Evolutionary conservation across 1,284 basidiomycete species (phyloP).

Genomic region (Porodaedalea pini): DNA sequence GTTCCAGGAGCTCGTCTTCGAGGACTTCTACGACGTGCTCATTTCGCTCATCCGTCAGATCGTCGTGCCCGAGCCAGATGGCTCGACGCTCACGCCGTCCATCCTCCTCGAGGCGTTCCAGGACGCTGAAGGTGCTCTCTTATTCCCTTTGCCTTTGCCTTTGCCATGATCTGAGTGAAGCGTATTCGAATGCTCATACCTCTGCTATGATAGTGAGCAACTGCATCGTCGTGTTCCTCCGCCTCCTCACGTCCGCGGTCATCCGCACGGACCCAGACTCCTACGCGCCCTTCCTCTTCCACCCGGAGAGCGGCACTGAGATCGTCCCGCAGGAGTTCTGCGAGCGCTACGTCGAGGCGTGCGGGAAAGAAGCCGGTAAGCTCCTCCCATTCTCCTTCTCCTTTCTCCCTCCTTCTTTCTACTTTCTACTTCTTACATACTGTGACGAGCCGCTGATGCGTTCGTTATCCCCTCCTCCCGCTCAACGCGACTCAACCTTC

Average conservation of each 20-base stretch:
- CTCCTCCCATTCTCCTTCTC: background rate
- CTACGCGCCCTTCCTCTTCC: conserved; percentile 72
- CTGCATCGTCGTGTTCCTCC: conserved; percentile 70
- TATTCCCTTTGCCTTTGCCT: background rate
- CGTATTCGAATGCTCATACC: background rate
- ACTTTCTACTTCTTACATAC: background rate
- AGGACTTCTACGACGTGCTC: conserved; percentile 54
- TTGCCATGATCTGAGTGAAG: conserved; percentile 1
- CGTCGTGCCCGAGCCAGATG: conserved; percentile 36
- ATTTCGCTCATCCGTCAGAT: conserved; percentile 41
- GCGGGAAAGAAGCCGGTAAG: conserved; percentile 77
- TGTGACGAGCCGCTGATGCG: no score
- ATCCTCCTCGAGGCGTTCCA: conserved; percentile 54
- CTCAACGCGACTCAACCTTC: no score
- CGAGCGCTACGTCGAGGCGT: conserved; percentile 72
- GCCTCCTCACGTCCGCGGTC: conserved; percentile 79
- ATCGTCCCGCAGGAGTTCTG: conserved; percentile 69
- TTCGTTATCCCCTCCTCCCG: no score
- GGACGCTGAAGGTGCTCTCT: conserved; percentile 43
- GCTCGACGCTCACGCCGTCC: conserved; percentile 36
- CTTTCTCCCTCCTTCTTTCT: background rate
- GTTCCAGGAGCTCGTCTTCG: conserved; percentile 64
- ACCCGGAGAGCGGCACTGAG: conserved; percentile 63
- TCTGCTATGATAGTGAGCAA: conserved; percentile 49
- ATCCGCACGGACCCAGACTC: conserved; percentile 63